These are phyloP conservation scores for Irpex sp. DNA, from an alignment of 1,284 basidiomycete genomes.

Conservation along the genomic window DNA sequence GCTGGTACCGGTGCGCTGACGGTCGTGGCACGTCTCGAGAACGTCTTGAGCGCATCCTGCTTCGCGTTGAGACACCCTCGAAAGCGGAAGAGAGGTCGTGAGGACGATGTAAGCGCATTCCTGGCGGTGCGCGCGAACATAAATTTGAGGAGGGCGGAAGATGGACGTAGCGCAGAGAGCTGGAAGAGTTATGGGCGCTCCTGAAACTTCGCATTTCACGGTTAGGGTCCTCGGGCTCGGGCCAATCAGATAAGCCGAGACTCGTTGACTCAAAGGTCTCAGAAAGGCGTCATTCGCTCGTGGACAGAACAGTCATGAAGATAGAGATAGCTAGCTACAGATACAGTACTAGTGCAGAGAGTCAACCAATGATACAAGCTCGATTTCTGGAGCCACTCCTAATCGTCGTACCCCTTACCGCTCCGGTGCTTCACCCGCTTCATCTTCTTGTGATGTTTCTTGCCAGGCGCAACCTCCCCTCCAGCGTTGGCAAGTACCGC, in stretches of 20 bases:
- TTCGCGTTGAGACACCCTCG: conserved; percentile 36
- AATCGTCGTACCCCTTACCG: conserved; percentile 79
- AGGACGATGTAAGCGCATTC: conserved; percentile 34
- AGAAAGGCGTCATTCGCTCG: background rate
- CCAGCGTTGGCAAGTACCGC: conserved; percentile 41
- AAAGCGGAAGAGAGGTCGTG: conserved; percentile 37
- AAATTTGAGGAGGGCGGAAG: conserved; percentile 21
- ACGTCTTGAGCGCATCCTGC: conserved; percentile 14
- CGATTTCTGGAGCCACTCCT: background rate
- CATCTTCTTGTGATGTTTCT: conserved; percentile 88
- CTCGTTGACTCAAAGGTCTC: background rate
- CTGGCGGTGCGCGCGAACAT: conserved; percentile 51
- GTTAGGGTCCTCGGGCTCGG: background rate
- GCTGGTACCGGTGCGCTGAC: conserved; percentile 35
- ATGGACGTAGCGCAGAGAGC: background rate
- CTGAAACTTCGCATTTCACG: background rate
- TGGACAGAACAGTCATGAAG: background rate
- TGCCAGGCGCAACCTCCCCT: conserved; percentile 43
- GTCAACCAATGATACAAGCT: background rate
- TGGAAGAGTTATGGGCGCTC: background rate
- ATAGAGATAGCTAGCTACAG: background rate
- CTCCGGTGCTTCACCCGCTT: conserved; percentile 84
- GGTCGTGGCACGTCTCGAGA: conserved; percentile 23
- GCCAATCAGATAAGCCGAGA: background rate
- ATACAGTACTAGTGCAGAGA: background rate